These are phyloP conservation scores for Chalara sp. DNA, from an alignment of 2,329 filamentous ascomycete genomes.

Conservation along the genomic window DNA sequence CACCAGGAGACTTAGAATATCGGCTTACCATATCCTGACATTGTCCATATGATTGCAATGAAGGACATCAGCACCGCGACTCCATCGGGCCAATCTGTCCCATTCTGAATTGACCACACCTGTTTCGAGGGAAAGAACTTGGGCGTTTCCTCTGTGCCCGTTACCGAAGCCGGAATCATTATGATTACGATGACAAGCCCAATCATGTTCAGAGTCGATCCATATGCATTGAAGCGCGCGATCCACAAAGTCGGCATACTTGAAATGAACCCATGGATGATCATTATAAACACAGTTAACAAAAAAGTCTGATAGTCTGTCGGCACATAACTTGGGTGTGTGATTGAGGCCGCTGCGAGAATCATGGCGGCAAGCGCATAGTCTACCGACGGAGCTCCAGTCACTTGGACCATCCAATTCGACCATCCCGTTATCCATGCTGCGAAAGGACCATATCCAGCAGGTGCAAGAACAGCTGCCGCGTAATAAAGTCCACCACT, in stretches of 20 bases:
- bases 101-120: conserved; percentile 63
- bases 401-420: conserved; percentile 63
- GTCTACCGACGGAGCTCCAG: conserved; percentile 59
- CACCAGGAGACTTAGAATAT: neutral
- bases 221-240: conserved; percentile 62
- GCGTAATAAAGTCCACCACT: conserved; percentile 69
- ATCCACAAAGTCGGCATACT: conserved; percentile 67
- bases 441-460: conserved; percentile 58
- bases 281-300: conserved; percentile 59
- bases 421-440: conserved; percentile 66
- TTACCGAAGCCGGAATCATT: conserved; percentile 54
- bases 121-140: conserved; percentile 49
- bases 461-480: conserved; percentile 61
- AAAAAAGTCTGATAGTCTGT: conserved; percentile 62
- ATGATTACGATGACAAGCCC: conserved; percentile 61
- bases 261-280: conserved; percentile 60
- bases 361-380: conserved; percentile 65
- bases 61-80: conserved; percentile 66
- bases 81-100: conserved; percentile 61
- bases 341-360: conserved; percentile 62
- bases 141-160: conserved; percentile 38
- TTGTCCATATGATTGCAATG: conserved; percentile 63
- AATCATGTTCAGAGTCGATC: conserved; percentile 65
- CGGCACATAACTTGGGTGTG: conserved; percentile 58
- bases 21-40: conserved; percentile 48